phyloP scores from a whole-genome alignment of 495 filamentous ascomycete species.

The Chaetomium cochliodes region DNA sequence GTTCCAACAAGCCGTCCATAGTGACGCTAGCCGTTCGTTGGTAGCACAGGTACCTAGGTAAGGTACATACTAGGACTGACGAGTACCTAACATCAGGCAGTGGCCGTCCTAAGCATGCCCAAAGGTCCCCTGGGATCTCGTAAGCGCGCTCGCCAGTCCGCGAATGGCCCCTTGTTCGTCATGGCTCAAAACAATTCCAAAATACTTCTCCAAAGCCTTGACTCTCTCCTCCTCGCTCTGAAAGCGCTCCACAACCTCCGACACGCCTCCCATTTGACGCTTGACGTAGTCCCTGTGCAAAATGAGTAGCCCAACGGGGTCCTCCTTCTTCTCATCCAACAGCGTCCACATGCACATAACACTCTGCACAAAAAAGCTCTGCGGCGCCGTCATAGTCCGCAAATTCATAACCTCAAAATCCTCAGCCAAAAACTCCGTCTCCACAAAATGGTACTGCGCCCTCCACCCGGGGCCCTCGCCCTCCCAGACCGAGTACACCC shows the following conservation, averaged over 20 bases:
- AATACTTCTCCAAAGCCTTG: constrained; percentile 53
- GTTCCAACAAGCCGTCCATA: no score
- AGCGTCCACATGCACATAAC: constrained; percentile 43
- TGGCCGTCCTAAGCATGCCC: constrained; percentile 9
- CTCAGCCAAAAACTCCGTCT: constrained; percentile 43
- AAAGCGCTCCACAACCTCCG: constrained; percentile 48
- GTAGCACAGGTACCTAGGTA: no score
- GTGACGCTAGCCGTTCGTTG: no score
- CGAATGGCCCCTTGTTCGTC: constrained; percentile 56
- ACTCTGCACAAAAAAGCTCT: constrained; percentile 45
- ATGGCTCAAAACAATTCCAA: constrained; percentile 52
- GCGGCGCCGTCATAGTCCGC: constrained; percentile 39
- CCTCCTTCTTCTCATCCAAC: constrained; percentile 37
- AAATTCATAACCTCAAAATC: constrained; percentile 64
- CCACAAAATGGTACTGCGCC: constrained; percentile 44
- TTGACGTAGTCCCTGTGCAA: constrained; percentile 60
- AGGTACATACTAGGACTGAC: no score
- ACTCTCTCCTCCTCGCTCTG: constrained; percentile 53
- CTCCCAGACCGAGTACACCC: constrained; percentile 45
- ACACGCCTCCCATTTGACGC: constrained; percentile 50
- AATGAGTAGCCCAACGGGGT: constrained; percentile 43
- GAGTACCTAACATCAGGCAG: no score
- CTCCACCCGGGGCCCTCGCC: constrained; percentile 31
- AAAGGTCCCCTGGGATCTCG: constrained; percentile 2
- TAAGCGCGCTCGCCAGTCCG: constrained; percentile 50